These are phyloP conservation scores for Euryodendron excelsum DNA, from an alignment of 148 eudicot genomes.

Conservation along the genomic window DNA sequence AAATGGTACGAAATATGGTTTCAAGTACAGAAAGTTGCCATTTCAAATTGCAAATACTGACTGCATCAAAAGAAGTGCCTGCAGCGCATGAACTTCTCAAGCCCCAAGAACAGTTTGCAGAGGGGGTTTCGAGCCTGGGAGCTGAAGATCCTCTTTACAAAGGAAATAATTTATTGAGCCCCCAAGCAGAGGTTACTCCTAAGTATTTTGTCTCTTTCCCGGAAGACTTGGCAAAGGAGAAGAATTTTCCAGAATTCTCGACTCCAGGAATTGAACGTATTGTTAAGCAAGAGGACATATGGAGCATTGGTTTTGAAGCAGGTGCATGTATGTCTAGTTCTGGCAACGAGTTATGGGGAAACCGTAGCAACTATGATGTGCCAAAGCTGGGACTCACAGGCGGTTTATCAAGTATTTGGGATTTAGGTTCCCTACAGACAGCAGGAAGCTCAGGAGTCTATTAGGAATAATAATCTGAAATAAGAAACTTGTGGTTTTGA, in stretches of 20 bases:
- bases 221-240: constrained; percentile 32
- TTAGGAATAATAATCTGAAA: constrained; percentile 26
- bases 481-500: constrained; percentile 36
- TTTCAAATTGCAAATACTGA: not conserved
- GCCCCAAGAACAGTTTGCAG: constrained; percentile 19
- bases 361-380: constrained; percentile 32
- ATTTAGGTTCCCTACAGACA: constrained; percentile 37
- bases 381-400: constrained; percentile 41
- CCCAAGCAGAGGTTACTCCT: constrained; percentile 14
- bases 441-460: constrained; percentile 43
- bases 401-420: constrained; percentile 57
- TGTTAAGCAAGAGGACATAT: constrained; percentile 27
- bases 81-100: constrained; percentile 21
- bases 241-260: constrained; percentile 14
- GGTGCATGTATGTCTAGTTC: constrained; percentile 38
- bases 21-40: not conserved
- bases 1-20: not conserved
- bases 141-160: constrained; percentile 22
- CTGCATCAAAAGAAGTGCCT: constrained; percentile 13
- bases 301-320: constrained; percentile 36
- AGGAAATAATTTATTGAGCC: constrained; percentile 25
- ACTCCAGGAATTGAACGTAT: constrained; percentile 22
- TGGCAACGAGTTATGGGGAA: constrained; percentile 35
- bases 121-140: constrained; percentile 12
- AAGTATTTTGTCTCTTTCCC: constrained; percentile 34